A percentile compares a stretch with the other conserved stretches of the same genome.
Evolutionary conservation across 768 basidiomycete genomes (phyloP).

Genomic region (Trichaptum fuscoviolaceum): DNA sequence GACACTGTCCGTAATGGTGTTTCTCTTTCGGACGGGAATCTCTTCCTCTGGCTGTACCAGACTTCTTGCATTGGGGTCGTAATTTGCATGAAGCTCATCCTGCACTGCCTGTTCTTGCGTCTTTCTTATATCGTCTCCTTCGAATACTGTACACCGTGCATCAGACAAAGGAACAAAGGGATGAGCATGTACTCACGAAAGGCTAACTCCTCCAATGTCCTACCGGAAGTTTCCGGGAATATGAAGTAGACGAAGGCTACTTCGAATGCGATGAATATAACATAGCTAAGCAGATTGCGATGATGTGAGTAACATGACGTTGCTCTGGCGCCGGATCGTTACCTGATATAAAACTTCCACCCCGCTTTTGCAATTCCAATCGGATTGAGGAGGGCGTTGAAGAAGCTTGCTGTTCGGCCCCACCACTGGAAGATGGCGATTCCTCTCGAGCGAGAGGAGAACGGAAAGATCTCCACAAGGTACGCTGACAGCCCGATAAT

Average conservation of each 20-base stretch:
- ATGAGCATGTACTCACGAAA: constrained; percentile 38
- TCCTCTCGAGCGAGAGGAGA: constrained; percentile 55
- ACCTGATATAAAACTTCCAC: constrained; percentile 57
- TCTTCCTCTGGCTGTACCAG: neutral
- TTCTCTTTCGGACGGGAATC: neutral
- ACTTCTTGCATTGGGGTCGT: neutral
- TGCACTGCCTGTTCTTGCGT: neutral
- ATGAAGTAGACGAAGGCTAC: constrained; percentile 53
- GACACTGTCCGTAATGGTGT: neutral
- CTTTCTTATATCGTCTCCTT: neutral
- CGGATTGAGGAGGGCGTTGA: constrained; percentile 65
- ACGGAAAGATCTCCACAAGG: constrained; percentile 67
- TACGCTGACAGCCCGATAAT: constrained; percentile 33
- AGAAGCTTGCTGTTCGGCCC: constrained; percentile 48
- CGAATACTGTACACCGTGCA: neutral
- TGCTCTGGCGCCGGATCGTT: neutral
- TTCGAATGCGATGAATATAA: constrained; percentile 48
- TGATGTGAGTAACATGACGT: constrained; percentile 1
- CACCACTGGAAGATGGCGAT: constrained; percentile 58
- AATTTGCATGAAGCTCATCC: neutral
- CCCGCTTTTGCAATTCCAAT: constrained; percentile 53
- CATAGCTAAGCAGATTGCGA: constrained; percentile 28
- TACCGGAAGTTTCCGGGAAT: constrained; percentile 54
- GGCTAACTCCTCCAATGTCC: constrained; percentile 53
- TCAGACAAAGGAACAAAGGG: neutral